phyloP scores from a whole-genome alignment of 2,329 filamentous ascomycete species.

The Colletotrichum lindemuthianum region DNA sequence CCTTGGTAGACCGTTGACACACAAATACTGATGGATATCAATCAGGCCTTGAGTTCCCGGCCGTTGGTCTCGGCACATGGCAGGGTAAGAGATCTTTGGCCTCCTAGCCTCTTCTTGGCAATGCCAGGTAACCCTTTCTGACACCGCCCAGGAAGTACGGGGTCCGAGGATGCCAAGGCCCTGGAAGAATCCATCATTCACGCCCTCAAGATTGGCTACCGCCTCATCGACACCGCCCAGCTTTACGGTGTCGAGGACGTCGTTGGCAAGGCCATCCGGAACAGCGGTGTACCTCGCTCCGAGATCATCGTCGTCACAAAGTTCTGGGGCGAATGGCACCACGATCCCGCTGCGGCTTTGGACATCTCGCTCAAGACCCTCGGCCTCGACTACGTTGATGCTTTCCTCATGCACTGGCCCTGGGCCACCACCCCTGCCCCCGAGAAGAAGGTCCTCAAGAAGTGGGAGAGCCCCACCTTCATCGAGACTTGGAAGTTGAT shows the following conservation, averaged over 20 bases:
- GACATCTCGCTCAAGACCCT: constrained; percentile 42
- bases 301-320: constrained; percentile 61
- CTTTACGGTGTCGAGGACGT: constrained; percentile 42
- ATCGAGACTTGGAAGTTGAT: constrained; percentile 43
- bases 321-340: constrained; percentile 48
- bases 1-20: not conserved
- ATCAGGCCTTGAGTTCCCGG: constrained; percentile 34
- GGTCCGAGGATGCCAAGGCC: constrained; percentile 37
- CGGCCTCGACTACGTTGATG: constrained; percentile 45
- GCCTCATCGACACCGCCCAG: constrained; percentile 42
- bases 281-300: constrained; percentile 45
- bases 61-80: constrained; percentile 42
- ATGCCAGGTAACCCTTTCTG: not conserved
- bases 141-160: constrained; percentile 22
- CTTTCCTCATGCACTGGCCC: constrained; percentile 51
- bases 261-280: constrained; percentile 46
- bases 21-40: not conserved
- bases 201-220: constrained; percentile 44
- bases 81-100: constrained; percentile 35
- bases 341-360: constrained; percentile 42
- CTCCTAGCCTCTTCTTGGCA: too few relatives aligned
- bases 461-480: constrained; percentile 41
- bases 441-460: constrained; percentile 38
- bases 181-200: constrained; percentile 44
- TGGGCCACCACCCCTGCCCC: constrained; percentile 40